These are phyloP conservation scores for Zygoascus biomembranicola DNA, from an alignment of 805 yeast species.

Conservation along the genomic window DNA sequence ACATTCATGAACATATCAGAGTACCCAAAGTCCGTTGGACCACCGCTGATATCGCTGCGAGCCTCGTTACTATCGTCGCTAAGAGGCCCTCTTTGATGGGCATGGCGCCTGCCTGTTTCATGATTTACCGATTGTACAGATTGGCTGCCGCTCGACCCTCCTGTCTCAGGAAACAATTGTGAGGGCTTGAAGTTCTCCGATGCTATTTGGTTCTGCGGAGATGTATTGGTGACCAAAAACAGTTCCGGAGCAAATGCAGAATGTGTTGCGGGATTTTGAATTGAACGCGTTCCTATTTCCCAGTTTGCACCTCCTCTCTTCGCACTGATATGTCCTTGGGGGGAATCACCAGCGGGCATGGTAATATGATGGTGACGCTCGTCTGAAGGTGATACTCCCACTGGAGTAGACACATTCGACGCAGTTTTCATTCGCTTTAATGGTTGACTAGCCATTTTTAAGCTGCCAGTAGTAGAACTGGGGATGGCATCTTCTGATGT, in stretches of 20 bases:
- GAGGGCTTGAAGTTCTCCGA: constrained; percentile 49
- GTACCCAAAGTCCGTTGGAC: background rate
- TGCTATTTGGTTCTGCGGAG: constrained; percentile 26
- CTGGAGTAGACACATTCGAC: background rate
- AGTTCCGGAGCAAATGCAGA: constrained; percentile 22
- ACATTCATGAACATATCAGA: background rate
- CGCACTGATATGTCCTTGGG: background rate
- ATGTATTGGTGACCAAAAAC: constrained; percentile 25
- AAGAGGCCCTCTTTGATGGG: background rate
- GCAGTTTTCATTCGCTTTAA: background rate
- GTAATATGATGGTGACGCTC: background rate
- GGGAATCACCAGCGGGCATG: background rate
- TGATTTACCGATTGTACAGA: background rate
- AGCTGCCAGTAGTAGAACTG: background rate
- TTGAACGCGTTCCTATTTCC: background rate
- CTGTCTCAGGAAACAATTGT: constrained; percentile 41
- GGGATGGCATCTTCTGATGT: background rate
- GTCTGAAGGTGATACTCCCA: background rate
- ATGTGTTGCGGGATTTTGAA: background rate
- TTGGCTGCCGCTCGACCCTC: constrained; percentile 1
- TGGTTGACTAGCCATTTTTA: too few relatives aligned
- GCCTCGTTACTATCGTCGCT: background rate
- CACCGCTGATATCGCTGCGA: background rate
- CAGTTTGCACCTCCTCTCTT: background rate
- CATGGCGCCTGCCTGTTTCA: background rate